Base-by-base conservation (phyloP, 306 rosid species). In the Trifolium pratense region DNA sequence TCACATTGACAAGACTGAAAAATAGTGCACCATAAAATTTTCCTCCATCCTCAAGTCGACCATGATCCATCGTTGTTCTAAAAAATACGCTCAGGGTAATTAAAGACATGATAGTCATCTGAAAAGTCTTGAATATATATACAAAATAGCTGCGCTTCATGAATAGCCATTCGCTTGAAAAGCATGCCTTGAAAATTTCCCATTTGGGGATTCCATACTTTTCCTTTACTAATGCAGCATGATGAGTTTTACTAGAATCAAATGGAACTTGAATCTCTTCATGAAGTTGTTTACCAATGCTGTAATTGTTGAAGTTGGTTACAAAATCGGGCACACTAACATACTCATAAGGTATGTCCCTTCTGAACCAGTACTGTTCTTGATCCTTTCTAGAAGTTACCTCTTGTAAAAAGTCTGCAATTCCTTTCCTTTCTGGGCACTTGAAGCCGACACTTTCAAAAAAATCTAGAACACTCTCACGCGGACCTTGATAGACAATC, bases 351-450 rank as follows among this genome's bases (percentile, higher is more conserved):
- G 90, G 87, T 52, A 66, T 76, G 70, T 82, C 81, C 68, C 66
- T 87, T 71, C 21, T 80, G 73, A 49, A 80, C 90, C 92, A 89
- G 75, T 89, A 89, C 63, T 89, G 90, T 62, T 80, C 89, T 77
- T 87, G 96, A 63, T 89, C 96, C 71, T 89, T 89, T 77, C 40
- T 78, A 48, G 96, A 89, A 66, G 96, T 87, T 71, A 89, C 89
- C 66, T 89, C 96, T 52, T 84, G 96, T 75, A 89, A 45, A 73
- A 89, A 89, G 62, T 89, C 92, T 26, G 91, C 91, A 57, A 82
- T 81, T 51, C 96, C 96, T 82, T 89, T 87, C 72, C 96, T 82
- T 55, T 76, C 87, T 3, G 96, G 92, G 79, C 96, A 89, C 58
- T 80, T 80, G 78, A 89, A 89, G 16, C 95, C 86, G 3, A 82